Evolutionary conservation across 371 early-diverging fungal genomes (phyloP), one percentile per base, ranked within the genome.

Genomic region (Basidiobolus meristosporus): DNA sequence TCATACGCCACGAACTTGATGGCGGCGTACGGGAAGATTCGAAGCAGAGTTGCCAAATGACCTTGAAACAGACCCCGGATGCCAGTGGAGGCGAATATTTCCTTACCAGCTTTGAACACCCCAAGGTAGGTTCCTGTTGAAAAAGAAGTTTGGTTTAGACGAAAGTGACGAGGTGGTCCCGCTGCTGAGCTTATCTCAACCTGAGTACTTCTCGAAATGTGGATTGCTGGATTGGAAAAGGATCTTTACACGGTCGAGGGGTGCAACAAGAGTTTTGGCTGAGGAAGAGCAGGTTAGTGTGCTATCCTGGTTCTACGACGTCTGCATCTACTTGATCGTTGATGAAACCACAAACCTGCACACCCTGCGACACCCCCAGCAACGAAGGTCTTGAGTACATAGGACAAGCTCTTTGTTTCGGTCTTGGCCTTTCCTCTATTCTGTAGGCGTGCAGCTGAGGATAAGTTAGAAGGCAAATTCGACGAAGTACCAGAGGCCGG

Each of bases 191-290:
- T n/a, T n/a, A n/a, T n/a, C n/a, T n/a, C 28, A 62, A 80, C 85
- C 87, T 40, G 82, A 67, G 58, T 89, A 85, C 54, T 73, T 71
- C 31, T 75, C 74, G 57, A 73, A 93, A n/a, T 71, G 58, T 5
- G 90, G 87, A 45, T 89, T 86, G 51, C 70, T 73, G 16, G 92
- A 74, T 61, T 97, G 98, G 52, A 97, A 97, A 26, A 95, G 63
- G 19, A 97, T 97, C 67, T 97, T 97, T 39, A 97, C 92, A 43
- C 98, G 71, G 56, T 97, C 98, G 46, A 97, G 54, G 5, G 98
- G 98, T 10, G 96, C 98, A 41, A 93, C 79, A 0, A 68, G 68
- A 2, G 91, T 86, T 50, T 97, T 93, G 14, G 92, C 92, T 70
- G 68, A 26, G 9, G n/a, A n/a, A n/a, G 37, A 12, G 29, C 16